These are phyloP conservation scores for Hemileccinum rubropunctum DNA, from an alignment of 768 basidiomycete species.

Conservation along the genomic window DNA sequence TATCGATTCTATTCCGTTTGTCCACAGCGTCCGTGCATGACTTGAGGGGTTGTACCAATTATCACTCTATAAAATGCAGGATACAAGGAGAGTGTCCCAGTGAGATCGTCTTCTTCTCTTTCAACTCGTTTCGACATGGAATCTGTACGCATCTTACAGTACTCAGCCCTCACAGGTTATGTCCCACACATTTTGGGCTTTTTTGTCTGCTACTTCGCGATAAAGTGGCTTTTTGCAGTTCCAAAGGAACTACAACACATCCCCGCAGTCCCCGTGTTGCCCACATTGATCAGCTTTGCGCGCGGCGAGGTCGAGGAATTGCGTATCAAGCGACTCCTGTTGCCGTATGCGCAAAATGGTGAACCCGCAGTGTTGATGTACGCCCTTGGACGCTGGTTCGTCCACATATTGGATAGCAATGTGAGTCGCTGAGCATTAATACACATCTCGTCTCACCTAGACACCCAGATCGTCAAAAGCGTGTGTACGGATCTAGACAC, in stretches of 20 bases:
- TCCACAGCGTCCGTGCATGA: not conserved
- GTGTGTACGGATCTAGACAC: not conserved
- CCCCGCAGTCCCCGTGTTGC: not conserved
- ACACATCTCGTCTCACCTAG: not conserved
- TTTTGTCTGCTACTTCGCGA: not conserved
- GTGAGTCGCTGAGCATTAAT: not conserved
- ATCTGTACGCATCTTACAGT: no score
- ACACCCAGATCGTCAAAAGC: not conserved
- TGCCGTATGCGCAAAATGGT: not conserved
- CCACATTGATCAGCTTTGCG: slow-evolving; percentile 10
- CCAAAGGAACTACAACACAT: not conserved
- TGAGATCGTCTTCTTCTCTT: no score
- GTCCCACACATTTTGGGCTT: not conserved
- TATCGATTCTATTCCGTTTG: no score
- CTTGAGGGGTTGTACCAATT: not conserved
- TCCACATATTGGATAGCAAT: not conserved
- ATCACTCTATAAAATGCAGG: no score
- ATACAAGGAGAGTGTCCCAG: no score
- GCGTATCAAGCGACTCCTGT: not conserved
- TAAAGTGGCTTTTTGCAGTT: not conserved
- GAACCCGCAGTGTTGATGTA: not conserved
- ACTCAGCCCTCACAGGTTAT: no score
- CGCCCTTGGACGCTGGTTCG: not conserved
- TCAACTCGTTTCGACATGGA: no score
- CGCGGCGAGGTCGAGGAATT: not conserved